Evolutionary conservation across 2,329 filamentous ascomycete genomes (phyloP), one percentile per base, ranked within the genome.

Genomic region (Pestalotiopsis fici): DNA sequence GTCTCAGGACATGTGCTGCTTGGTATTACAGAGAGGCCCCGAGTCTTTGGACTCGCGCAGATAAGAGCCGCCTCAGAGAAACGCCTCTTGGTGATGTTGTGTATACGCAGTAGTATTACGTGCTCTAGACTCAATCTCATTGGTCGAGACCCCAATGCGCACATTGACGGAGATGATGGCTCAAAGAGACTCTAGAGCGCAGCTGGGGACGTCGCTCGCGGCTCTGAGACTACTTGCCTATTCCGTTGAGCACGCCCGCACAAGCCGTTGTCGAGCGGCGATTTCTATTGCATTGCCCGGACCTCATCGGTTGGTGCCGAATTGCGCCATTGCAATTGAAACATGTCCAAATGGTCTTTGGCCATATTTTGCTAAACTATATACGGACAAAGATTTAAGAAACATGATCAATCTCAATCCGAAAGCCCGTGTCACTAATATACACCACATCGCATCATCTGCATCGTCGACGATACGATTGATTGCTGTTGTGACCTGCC

Each of bases 251-350:
- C 37, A 62, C 13, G 31, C 39, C 59, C 25, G 43, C 47, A 21
- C 39, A 23, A 56, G 23, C 60, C 62, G 43, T 12, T 31, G 23
- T 28, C 13, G 39, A 25, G 31, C 27, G 62, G 43, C 25, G 23
- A 37, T 15, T 28, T 37, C 62, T 37, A 35, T 35, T 43, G n/a
- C 23, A 37, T 12, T 47, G 21, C 31, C 63, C 18, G n/a, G 50
- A 43, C 6, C 63, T 65, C 23, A 54, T 64, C 43, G 47, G 47
- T 54, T 59, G 54, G 57, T 65, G 23, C 54, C 63, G 63, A 59
- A 65, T 65, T 57, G 63, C 63, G 47, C 63, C 63, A 65, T 59
- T 18, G 50, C 54, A 64, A 43, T 65, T 65, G 63, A 65, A 65
- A 43, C 63, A 62, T 47, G 37, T n/a, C 59, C 28, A 12, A 21